These are phyloP conservation scores for Trichoderma harzianum DNA, from an alignment of 2,329 filamentous ascomycete genomes.

Conservation along the genomic window DNA sequence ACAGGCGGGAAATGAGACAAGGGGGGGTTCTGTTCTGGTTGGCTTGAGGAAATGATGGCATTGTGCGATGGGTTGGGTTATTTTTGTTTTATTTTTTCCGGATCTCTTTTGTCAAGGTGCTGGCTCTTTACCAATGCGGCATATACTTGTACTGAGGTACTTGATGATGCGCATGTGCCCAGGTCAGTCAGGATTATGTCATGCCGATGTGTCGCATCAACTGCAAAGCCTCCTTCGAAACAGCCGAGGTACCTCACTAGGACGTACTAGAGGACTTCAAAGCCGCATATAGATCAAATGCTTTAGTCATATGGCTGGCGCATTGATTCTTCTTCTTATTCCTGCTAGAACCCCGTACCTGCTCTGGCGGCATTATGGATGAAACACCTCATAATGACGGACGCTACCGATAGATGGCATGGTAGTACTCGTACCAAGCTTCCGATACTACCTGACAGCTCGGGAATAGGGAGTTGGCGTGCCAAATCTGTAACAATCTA, in stretches of 20 bases:
- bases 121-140: background rate
- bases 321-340: background rate
- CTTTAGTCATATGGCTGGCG: background rate
- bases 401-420: background rate
- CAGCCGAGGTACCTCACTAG: background rate
- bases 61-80: background rate
- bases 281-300: background rate
- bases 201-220: background rate
- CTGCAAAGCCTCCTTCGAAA: background rate
- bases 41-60: background rate
- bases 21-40: background rate
- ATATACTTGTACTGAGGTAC: background rate
- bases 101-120: background rate
- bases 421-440: background rate
- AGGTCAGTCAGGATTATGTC: background rate
- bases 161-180: background rate
- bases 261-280: background rate
- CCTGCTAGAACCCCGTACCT: background rate
- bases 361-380: background rate
- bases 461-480: background rate
- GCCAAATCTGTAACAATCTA: background rate
- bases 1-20: conserved; percentile 16
- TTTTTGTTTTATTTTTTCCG: background rate
- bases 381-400: background rate
- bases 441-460: background rate